phyloP scores from a whole-genome alignment of 106 monocot species.

The Phalaenopsis aphrodite region DNA sequence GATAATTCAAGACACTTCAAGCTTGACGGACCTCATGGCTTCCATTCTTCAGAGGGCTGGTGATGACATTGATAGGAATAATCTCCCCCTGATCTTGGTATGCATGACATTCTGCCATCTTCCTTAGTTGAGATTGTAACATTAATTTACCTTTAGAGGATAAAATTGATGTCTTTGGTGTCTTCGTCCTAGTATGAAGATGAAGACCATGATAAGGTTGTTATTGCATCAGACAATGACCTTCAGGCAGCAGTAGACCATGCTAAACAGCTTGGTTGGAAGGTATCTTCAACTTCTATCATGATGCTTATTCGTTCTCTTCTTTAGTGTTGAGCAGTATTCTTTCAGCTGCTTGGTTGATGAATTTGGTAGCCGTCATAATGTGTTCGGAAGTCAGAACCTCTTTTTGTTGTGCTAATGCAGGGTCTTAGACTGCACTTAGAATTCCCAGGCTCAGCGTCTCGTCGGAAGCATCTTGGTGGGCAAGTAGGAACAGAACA shows the following conservation, averaged over 20 bases:
- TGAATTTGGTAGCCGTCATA: neutral
- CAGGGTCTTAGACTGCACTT: conserved; percentile 49
- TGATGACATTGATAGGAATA: conserved; percentile 57
- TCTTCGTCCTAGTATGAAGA: conserved; percentile 72
- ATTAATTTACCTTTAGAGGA: neutral
- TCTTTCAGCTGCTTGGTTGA: too few relatives aligned
- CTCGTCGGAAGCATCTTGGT: conserved; percentile 16
- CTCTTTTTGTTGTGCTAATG: neutral
- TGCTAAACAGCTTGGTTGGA: conserved; percentile 79
- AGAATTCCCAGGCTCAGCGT: conserved; percentile 21
- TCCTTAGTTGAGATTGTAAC: neutral
- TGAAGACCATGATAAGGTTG: conserved; percentile 85
- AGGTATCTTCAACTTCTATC: conserved; percentile 36
- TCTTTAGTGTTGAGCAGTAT: too few relatives aligned
- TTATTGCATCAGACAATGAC: conserved; percentile 80
- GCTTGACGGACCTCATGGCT: conserved; percentile 62
- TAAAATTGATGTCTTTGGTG: neutral
- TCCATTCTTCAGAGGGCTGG: conserved; percentile 76
- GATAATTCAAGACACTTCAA: conserved; percentile 44
- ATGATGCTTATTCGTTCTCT: neutral
- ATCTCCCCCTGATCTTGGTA: conserved; percentile 89
- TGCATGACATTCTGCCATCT: neutral
- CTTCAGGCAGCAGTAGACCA: conserved; percentile 85
- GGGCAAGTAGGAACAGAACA: conserved; percentile 24
- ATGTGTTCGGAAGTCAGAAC: neutral